Evolutionary conservation across 2,329 filamentous ascomycete species (phyloP), one percentile per base, ranked within the genome.

Genomic region (Scorias spongiosa): DNA sequence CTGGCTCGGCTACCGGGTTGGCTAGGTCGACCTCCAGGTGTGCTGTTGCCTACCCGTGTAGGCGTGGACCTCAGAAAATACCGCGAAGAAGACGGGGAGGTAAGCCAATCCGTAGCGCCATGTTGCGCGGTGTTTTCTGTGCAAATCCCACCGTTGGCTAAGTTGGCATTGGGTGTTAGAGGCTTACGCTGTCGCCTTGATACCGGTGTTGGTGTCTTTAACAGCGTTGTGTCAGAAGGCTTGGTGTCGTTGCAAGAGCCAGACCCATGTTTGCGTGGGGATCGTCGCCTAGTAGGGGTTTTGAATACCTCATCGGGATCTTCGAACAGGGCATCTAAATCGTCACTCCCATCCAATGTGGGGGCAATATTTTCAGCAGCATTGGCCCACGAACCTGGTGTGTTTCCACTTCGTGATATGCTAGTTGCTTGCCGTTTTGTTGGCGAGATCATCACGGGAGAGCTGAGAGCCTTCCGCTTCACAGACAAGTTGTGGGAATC

Each of bases 251-350:
- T 44, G 42, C 49, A 46, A 18, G 80, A 56, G 73, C 77, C 50
- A 73, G 75, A 77, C 1, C 72, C 76, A n/a, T 67, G 68, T n/a
- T 71, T 72, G 1, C 75, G 75, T 1, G 78, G 76, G 2, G 78
- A 58, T 78, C 79, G 58, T 78, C 76, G 4, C 61, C 64, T 32
- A 63, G 47, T 40, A 42, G 66, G 67, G 67, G 63, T 57, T 69
- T 72, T 72, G 74, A 46, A 69, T 69, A 47, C 75, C 3, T 69
- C 78, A 63, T 68, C 52, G 2, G 66, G 48, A 66, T 80, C 71
- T 45, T 80, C 78, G 53, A 91, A 88, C 4, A 91, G 69, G 41
- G 73, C 69, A 36, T 76, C 72, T 5, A 83, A 60, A 30, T 58
- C 54, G 26, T 57, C 55, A 48, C 79, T 72, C 32, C 64, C 59